phyloP scores from a whole-genome alignment of 2,329 filamentous ascomycete genomes.

The Sarocladiaceae sp. region DNA sequence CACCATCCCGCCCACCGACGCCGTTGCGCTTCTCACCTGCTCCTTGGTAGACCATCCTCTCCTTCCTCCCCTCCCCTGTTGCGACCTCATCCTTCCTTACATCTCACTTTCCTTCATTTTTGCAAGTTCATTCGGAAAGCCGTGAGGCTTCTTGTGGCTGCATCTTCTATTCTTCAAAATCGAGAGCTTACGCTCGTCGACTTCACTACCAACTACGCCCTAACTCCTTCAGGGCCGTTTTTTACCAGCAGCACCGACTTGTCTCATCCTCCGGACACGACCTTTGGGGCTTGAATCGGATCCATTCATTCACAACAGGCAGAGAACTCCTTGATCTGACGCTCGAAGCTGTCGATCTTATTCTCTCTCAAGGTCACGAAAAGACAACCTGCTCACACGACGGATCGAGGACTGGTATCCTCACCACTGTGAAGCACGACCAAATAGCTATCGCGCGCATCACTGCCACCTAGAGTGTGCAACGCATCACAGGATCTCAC shows the following conservation, averaged over 20 bases:
- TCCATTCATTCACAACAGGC: not conserved
- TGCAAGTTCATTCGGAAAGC: constrained; percentile 3
- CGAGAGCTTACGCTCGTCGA: constrained; percentile 1
- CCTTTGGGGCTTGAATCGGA: too few relatives aligned
- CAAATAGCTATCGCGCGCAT: too few relatives aligned
- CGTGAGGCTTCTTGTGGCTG: not conserved
- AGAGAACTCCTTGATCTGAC: not conserved
- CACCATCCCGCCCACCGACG: too few relatives aligned
- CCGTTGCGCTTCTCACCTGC: not conserved
- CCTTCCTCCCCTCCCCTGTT: not conserved
- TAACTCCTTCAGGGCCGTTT: constrained; percentile 4
- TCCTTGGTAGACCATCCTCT: not conserved
- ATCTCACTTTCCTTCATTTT: constrained; percentile 5
- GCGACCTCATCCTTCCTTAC: not conserved
- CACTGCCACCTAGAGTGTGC: constrained; percentile 2
- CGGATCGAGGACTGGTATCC: constrained; percentile 5
- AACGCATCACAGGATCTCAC: constrained; percentile 1
- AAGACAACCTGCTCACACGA: not conserved
- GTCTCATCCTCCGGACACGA: too few relatives aligned
- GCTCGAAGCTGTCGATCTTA: constrained; percentile 6
- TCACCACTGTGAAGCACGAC: not conserved
- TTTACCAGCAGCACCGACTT: too few relatives aligned
- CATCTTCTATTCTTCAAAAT: constrained; percentile 7
- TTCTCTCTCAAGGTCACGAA: too few relatives aligned
- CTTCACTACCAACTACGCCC: not conserved